Conservation (phyloP, 2,329 filamentous ascomycete species). For the Colletotrichum theobromicola region DNA sequence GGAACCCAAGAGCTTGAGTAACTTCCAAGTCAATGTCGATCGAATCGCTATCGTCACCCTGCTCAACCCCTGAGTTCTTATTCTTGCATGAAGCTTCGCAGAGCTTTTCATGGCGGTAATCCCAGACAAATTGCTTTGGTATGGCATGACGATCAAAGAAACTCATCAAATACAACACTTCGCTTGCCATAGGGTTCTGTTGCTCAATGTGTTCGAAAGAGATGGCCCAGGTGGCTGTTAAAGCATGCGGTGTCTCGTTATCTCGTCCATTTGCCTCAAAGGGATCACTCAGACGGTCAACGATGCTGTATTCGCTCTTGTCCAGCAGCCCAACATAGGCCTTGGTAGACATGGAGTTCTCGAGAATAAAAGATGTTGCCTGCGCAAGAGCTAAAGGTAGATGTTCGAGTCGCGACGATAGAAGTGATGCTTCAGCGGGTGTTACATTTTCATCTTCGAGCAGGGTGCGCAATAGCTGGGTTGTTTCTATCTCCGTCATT, state of each 20-base stretch:
- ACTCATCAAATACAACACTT: slow-evolving; percentile 46
- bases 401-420: slow-evolving; percentile 19
- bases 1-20: slow-evolving; percentile 22
- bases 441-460: slow-evolving; percentile 16
- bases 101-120: slow-evolving; percentile 22
- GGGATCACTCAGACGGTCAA: slow-evolving; percentile 32
- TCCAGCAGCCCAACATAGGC: slow-evolving; percentile 33
- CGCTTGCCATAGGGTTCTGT: slow-evolving; percentile 35
- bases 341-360: slow-evolving; percentile 29
- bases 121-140: slow-evolving; percentile 33
- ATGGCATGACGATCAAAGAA: slow-evolving; percentile 42
- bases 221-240: slow-evolving; percentile 32
- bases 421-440: neutral
- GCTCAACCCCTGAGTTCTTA: fast-evolving
- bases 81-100: fast-evolving
- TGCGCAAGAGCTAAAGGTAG: neutral
- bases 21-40: neutral
- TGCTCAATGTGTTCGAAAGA: slow-evolving; percentile 36
- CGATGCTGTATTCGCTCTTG: slow-evolving; percentile 17
- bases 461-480: slow-evolving; percentile 25
- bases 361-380: slow-evolving; percentile 4
- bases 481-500: slow-evolving; percentile 31
- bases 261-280: slow-evolving; percentile 26
- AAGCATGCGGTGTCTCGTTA: slow-evolving; percentile 31
- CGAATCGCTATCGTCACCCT: fast-evolving